Percentiles rank a stretch among this genome's conserved stretches.
phyloP scores from a whole-genome alignment of 768 basidiomycete genomes.

The Suillus plorans region DNA sequence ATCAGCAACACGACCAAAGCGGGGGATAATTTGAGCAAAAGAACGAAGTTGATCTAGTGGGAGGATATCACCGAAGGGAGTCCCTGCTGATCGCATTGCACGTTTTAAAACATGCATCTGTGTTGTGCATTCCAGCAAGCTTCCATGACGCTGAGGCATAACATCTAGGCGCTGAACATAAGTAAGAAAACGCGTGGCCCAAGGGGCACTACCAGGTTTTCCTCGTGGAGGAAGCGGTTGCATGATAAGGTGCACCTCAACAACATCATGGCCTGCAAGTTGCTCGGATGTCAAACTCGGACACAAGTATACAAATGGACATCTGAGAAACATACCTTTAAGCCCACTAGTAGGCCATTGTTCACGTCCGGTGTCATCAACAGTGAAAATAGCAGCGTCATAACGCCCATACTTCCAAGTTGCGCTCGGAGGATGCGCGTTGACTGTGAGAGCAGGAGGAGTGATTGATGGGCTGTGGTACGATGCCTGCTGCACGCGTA shows the following conservation, averaged over 20 bases:
- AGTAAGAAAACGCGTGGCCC: constrained; percentile 16
- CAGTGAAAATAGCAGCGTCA: constrained; percentile 22
- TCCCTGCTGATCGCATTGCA: too few species aligned
- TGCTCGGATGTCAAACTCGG: too few species aligned
- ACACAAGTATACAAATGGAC: not conserved
- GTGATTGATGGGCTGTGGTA: constrained; percentile 12
- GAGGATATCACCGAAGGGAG: too few species aligned
- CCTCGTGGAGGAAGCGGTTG: constrained; percentile 5
- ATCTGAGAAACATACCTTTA: constrained; percentile 7
- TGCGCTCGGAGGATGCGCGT: constrained; percentile 18
- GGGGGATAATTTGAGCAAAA: too few species aligned
- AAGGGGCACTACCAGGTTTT: not conserved
- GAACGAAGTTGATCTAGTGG: too few species aligned
- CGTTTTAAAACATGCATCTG: too few species aligned
- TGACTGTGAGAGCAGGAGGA: constrained; percentile 15
- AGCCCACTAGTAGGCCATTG: constrained; percentile 16
- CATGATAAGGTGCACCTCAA: constrained; percentile 19
- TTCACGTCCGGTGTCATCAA: constrained; percentile 9
- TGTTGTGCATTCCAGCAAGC: too few species aligned
- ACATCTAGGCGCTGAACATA: too few species aligned
- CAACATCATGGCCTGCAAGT: constrained; percentile 14
- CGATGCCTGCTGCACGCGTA: constrained; percentile 22
- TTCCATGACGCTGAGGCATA: too few species aligned
- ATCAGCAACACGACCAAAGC: too few species aligned
- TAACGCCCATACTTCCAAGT: constrained; percentile 15